Conservation (phyloP, 495 filamentous ascomycete genomes). For the Beverwykella pulmonaria region DNA sequence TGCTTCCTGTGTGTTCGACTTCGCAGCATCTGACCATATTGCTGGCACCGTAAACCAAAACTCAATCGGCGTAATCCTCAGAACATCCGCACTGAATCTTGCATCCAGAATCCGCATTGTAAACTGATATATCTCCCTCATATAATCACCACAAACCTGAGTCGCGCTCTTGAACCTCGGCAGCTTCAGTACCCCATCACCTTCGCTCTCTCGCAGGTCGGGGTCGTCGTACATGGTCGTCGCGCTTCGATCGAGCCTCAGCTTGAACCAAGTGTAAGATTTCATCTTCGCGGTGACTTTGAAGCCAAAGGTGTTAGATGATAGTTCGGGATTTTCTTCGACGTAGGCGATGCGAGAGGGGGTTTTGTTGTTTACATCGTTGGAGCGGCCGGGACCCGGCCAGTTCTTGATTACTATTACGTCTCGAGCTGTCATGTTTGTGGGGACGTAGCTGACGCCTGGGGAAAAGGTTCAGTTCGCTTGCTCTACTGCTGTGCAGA, state of each 20-base stretch:
- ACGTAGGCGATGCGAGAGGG: slow-evolving; percentile 17
- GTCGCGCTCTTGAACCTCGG: slow-evolving; percentile 13
- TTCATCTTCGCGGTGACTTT: slow-evolving; percentile 15
- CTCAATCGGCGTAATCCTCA: slow-evolving; percentile 40
- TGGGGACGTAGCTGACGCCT: slow-evolving; percentile 13
- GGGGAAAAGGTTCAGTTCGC: not conserved
- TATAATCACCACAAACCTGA: slow-evolving; percentile 17
- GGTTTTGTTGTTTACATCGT: not conserved
- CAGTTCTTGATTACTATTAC: slow-evolving; percentile 11
- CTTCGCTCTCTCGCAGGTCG: slow-evolving; percentile 11
- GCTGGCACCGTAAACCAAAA: slow-evolving; percentile 47
- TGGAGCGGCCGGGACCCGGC: not conserved
- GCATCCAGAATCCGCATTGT: slow-evolving; percentile 7
- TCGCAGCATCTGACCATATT: slow-evolving; percentile 45
- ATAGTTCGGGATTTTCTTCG: slow-evolving; percentile 8
- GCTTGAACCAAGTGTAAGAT: slow-evolving; percentile 21
- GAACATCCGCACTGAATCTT: slow-evolving; percentile 5
- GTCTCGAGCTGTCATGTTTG: slow-evolving; percentile 1
- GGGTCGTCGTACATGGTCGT: slow-evolving; percentile 23
- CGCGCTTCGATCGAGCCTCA: slow-evolving; percentile 16
- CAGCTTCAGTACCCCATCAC: slow-evolving; percentile 13
- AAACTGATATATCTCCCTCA: slow-evolving; percentile 14
- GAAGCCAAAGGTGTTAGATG: not conserved
- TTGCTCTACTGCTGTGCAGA: not conserved
- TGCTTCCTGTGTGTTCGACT: slow-evolving; percentile 38